Evolutionary conservation across 2,329 filamentous ascomycete species (phyloP), one percentile per base, ranked within the genome.

Genomic region (Diaporthe velutina): DNA sequence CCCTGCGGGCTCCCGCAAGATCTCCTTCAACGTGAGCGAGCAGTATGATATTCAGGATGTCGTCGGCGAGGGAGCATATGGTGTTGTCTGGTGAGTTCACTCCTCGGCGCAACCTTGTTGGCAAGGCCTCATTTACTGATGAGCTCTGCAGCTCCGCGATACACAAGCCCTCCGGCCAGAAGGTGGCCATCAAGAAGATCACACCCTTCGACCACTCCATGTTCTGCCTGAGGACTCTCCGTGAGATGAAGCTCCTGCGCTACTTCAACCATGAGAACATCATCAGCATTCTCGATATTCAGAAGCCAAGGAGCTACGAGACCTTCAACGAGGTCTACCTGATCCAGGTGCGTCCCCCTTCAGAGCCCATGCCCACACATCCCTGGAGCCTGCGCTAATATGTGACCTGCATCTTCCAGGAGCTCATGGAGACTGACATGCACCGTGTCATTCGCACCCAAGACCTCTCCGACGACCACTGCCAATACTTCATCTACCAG

Each of bases 221-320:
- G 96, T 98, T 98, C 89, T 98, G 96, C 84, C 88, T 99, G 81
- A 91, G 97, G 84, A 99, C 97, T 1, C 89, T 99, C 78, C 95
- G 97, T 85, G 97, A 99, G 87, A 99, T 99, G 97, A 99, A 99
- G 91, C 90, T 99, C 74, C 88, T 99, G 81, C 92, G 97, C 81
- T 98, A 99, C 87, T 99, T 99, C 89, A 99, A 98, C 87, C 97
- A 99, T 84, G 97, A 99, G 87, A 99, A 99, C 86, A 98, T 99
- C 87, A 99, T 99, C 83, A 98, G 96, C 70, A 99, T 99, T 80
- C 92, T 99, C 79, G 97, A 99, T 84, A 99, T 99, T 80, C 97
- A 99, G 87, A 98, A 98, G 88, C 97, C 97, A 55, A 91, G 96
- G 81, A 98, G 94, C 88, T 98, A 97, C 82, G 96, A 98, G 83